Conservation (phyloP, 805 yeast genomes). For the Candida bentonensis region DNA sequence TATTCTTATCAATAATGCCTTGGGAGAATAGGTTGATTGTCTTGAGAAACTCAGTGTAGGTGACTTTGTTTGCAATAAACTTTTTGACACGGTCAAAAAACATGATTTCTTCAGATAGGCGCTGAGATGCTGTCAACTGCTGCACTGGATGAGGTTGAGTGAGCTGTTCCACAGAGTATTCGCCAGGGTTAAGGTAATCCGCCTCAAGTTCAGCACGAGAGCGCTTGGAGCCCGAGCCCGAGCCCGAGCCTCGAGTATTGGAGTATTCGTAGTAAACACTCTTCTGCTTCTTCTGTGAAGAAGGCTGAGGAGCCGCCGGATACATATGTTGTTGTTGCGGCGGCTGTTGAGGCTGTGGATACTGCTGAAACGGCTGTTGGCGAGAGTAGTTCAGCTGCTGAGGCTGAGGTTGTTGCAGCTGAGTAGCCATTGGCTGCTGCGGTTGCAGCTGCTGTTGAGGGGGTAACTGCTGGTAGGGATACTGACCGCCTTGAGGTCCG, state of each 20-base stretch:
- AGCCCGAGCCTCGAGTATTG: conserved; percentile 3
- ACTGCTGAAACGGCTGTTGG: conserved; percentile 1
- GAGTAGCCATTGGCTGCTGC: conserved; percentile 2
- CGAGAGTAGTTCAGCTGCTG: not conserved
- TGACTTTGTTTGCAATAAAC: conserved; percentile 73
- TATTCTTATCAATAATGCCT: conserved; percentile 71
- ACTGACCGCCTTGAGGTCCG: conserved; percentile 6
- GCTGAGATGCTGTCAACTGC: conserved; percentile 1
- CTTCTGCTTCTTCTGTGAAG: not conserved
- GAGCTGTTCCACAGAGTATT: not conserved
- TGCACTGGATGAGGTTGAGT: not conserved
- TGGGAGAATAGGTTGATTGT: conserved; percentile 77
- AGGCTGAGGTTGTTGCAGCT: not conserved
- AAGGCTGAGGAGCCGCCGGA: not conserved
- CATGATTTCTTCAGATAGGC: conserved; percentile 57
- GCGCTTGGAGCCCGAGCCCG: not conserved
- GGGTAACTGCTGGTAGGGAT: not conserved
- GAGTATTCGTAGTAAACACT: conserved; percentile 1
- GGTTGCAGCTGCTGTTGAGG: conserved; percentile 5
- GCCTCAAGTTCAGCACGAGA: not conserved
- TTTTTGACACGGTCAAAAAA: conserved; percentile 90
- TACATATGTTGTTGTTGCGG: not conserved
- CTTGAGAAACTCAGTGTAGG: conserved; percentile 86
- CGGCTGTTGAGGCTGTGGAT: not conserved
- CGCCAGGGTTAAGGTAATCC: not conserved